Evolutionary conservation across 352 stramenopile genomes (phyloP), one percentile per base, ranked within the genome.

Genomic region (Globisporangium spiculum): DNA sequence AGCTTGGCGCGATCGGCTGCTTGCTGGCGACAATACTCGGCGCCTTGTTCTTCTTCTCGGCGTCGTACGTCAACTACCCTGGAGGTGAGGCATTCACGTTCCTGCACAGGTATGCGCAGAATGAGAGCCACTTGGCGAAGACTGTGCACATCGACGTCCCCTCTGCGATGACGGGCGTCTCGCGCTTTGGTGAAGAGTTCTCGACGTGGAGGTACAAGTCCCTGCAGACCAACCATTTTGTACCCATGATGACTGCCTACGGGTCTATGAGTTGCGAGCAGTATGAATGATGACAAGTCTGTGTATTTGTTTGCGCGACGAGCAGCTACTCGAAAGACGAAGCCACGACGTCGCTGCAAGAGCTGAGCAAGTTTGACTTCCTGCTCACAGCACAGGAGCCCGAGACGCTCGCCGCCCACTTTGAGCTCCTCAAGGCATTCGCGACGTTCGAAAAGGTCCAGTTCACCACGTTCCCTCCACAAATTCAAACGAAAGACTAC

Each of bases 101-200:
- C 10, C 74, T 96, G 9, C 88, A 96, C 52, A 62, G 89, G 53
- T 26, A 89, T n/a, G 70, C 71, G 8, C 20, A 32, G 3, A 70
- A 67, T 2, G 63, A 89, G 26, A 70, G 70, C 4, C 14, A 80
- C 8, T 59, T 80, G 18, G 70, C 71, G 48, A 75, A 72, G 7
- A 79, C 59, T 18, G 84, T 98, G 44, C 89, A 99, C 67, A 96
- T 99, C 69, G 94, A 98, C 73, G 93, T 98, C 3, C 79, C 90
- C 8, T 80, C 96, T 16, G 95, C 96, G 9, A 98, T 99, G 95
- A 98, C 93, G 1, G 97, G 97, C 32, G 94, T 99, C 18, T 96
- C 86, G 41, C 83, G 88, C 50, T 96, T 96, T 66, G 86, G 88
- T n/a, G 83, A 96, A 72, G 84, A 91, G 67, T 93, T 90, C 41